Evolutionary conservation across 441 rosid genomes (phyloP), one percentile per base, ranked within the genome.

Genomic region (Bruguiera hainesii): DNA sequence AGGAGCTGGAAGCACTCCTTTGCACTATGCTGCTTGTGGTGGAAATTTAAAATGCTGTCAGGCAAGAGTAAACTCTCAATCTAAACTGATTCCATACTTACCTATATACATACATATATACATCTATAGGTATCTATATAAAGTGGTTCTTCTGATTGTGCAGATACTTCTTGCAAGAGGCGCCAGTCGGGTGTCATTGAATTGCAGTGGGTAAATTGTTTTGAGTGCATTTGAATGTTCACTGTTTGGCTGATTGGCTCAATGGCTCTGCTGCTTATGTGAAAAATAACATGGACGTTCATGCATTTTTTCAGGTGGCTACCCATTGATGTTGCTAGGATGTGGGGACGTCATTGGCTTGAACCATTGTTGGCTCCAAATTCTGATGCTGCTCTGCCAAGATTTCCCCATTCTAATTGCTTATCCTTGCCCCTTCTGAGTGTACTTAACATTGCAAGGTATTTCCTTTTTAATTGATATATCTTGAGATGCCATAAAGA

Each of bases 271-370:
- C 15, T 35, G n/a, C 63, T 60, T 20, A 23, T 21, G 37, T 42
- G 57, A 31, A 50, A 46, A 48, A 18, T 52, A n/a, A 30, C 28
- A 23, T 65, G 63, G 58, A 50, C 37, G 15, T 20, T 61, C 46
- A 13, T 78, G 50, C 68, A 13, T 63, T 63, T 59, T 67, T 69
- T 64, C 71, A 82, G 96, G 80, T 89, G 97, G 98, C 76, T 88
- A 75, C 97, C 99, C 31, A 84, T 88, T 78, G 99, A 94, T 80
- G 89, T 91, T 79, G 94, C 99, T 51, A 82, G 88, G 73, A 94
- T 88, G 93, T 94, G 99, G 97, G 96, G 94, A 50, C 91, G 89
- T 61, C 97, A 94, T 75, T 91, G 97, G 99, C 94, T 94, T 67
- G 96, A 91, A 81, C 85, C 91, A 0, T 72, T 91, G 65, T 75